A percentile compares a stretch with the other conserved stretches of the same genome.
These are phyloP conservation scores for Coprinopsis strossmayeri DNA, from an alignment of 768 basidiomycete genomes.

Conservation along the genomic window DNA sequence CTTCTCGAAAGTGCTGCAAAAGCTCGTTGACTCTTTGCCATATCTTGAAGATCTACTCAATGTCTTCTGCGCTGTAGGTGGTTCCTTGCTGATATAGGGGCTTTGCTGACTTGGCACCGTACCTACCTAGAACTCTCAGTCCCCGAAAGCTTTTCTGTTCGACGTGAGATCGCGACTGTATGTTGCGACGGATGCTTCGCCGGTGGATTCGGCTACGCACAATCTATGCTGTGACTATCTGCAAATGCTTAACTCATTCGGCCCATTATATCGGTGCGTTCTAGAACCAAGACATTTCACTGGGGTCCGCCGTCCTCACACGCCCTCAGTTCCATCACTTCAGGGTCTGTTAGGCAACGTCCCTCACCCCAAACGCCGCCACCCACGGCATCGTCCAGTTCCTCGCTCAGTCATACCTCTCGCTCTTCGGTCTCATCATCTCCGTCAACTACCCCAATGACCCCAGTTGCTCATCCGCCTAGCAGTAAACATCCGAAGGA, in stretches of 20 bases:
- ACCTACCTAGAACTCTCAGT: constrained; percentile 71
- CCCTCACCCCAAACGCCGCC: constrained; percentile 6
- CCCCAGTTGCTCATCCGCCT: constrained; percentile 12
- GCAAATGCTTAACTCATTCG: constrained; percentile 80
- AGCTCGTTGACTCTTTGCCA: constrained; percentile 76
- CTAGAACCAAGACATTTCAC: neutral
- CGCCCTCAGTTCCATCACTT: constrained; percentile 8
- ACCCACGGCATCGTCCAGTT: constrained; percentile 21
- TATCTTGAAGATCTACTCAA: constrained; percentile 86
- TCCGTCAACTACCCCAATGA: constrained; percentile 14
- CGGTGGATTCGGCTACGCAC: constrained; percentile 84
- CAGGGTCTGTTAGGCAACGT: constrained; percentile 2
- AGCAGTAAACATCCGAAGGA: constrained; percentile 28
- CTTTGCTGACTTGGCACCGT: constrained; percentile 1
- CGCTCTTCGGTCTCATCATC: constrained; percentile 14
- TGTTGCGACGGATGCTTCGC: constrained; percentile 90
- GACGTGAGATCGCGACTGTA: constrained; percentile 81
- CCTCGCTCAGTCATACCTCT: constrained; percentile 21
- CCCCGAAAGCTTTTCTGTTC: constrained; percentile 91
- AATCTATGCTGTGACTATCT: constrained; percentile 90
- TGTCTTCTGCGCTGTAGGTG: constrained; percentile 67
- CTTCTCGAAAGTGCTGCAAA: constrained; percentile 85
- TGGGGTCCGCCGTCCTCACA: neutral
- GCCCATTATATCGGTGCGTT: constrained; percentile 74
- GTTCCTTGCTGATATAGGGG: neutral